Evolutionary conservation across 352 stramenopile species (phyloP).

Genomic region (Blastocystis sp.): DNA sequence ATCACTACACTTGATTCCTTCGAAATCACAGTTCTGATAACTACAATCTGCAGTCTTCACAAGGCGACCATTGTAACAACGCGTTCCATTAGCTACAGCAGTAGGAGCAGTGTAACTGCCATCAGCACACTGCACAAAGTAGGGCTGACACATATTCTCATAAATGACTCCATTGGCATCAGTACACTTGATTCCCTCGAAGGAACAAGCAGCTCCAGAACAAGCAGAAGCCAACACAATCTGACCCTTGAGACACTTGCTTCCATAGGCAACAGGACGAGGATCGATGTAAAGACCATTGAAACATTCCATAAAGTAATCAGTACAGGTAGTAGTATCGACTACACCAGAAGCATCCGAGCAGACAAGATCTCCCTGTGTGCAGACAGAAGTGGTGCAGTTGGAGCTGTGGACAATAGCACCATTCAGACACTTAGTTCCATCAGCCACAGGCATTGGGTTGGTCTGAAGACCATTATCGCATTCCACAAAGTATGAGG

Average conservation of each 20-base stretch:
- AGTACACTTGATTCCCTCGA: constrained; percentile 45
- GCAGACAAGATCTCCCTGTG: background rate
- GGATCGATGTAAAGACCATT: constrained; percentile 26
- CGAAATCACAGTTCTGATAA: constrained; percentile 57
- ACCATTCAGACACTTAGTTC: constrained; percentile 61
- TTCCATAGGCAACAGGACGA: constrained; percentile 35
- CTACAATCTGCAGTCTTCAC: background rate
- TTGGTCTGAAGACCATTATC: constrained; percentile 41
- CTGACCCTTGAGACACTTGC: constrained; percentile 42
- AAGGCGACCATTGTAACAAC: constrained; percentile 30
- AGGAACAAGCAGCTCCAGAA: constrained; percentile 1
- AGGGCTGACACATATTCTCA: constrained; percentile 25
- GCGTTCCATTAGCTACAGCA: constrained; percentile 44
- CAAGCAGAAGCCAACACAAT: constrained; percentile 34
- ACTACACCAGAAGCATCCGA: background rate
- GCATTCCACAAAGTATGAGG: constrained; percentile 59
- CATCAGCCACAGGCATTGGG: constrained; percentile 20
- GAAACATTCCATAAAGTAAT: constrained; percentile 54
- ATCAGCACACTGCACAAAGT: constrained; percentile 54
- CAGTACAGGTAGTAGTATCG: constrained; percentile 49
- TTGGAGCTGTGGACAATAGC: background rate
- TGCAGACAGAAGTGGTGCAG: constrained; percentile 34
- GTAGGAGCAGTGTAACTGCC: constrained; percentile 10
- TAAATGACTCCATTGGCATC: constrained; percentile 49
- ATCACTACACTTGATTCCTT: constrained; percentile 43